Evolutionary conservation across 2,329 filamentous ascomycete species (phyloP), one percentile per base, ranked within the genome.

Genomic region (Blastomyces gilchristii): DNA sequence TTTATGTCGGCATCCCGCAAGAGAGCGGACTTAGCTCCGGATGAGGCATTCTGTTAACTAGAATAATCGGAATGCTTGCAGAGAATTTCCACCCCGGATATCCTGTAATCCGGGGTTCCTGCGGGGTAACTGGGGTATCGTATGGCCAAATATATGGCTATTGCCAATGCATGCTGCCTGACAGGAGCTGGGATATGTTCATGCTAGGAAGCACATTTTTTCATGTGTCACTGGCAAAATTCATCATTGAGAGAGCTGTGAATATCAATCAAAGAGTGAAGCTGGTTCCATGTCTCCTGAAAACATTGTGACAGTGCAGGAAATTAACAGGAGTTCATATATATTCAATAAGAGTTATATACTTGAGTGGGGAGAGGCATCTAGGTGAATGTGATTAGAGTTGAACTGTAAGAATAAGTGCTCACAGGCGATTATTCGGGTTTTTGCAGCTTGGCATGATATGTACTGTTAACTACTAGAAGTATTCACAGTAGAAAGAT

Each of bases 301-400:
- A 43, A 31, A n/a, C 11, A 16, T 12, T 16, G 5, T 34, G n/a
- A 43, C 58, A 49, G 58, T 14, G 16, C 43, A 43, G 41, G 31
- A 9, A 59, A 59, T 59, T 59, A 43, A 37, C 43, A 43, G 58
- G 57, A 47, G 2, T 59, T n/a, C 22, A n/a, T 31, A n/a, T 34
- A 59, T 28, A 4, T 22, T 39, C 11, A 9, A 11, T 9, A 9
- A 9, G 37, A 39, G 8, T 37, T 34, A 7, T 6, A 34, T 34
- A 3, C 31, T 37, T 37, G 34, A 37, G 8, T 37, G 5, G 31
- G 6, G 31, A 31, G n/a, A 22, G n/a, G n/a, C n/a, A 22, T 22
- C n/a, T 22, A 22, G n/a, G n/a, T 22, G n/a, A 22, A 22, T 22
- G n/a, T 22, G n/a, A 22, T 22, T 22, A 22, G n/a, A 22, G n/a